Conservation (phyloP, 768 basidiomycete species). For the Melanogaster broomeanus region DNA sequence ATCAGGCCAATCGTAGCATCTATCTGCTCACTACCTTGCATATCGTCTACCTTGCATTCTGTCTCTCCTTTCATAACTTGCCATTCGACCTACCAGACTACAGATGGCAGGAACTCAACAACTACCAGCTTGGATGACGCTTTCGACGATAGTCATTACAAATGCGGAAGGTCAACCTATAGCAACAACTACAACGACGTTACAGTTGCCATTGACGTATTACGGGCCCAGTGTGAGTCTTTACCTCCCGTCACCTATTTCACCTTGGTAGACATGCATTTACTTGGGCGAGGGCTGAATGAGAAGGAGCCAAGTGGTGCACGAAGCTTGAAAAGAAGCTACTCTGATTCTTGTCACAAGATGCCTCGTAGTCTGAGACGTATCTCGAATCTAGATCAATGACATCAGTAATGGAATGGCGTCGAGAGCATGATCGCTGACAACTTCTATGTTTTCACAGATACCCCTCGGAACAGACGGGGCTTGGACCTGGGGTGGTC, state of each 20-base stretch:
- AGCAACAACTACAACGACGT: conserved; percentile 57
- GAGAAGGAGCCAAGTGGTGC: not conserved
- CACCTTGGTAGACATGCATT: not conserved
- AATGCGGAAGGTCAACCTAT: conserved; percentile 53
- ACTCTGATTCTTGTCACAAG: not conserved
- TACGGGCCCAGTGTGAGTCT: conserved; percentile 78
- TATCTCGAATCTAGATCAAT: not conserved
- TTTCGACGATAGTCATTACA: conserved; percentile 51
- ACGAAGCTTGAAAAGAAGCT: not conserved
- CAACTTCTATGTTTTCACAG: conserved; percentile 35
- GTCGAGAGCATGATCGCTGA: conserved; percentile 14
- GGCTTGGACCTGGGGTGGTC: conserved; percentile 74
- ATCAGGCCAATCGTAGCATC: not conserved
- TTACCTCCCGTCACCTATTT: not conserved
- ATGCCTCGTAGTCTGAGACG: not conserved
- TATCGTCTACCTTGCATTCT: conserved; percentile 3
- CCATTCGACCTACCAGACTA: not conserved
- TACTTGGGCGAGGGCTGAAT: not conserved
- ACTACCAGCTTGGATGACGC: conserved; percentile 74
- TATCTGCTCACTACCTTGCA: conserved; percentile 5
- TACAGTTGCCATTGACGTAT: conserved; percentile 76
- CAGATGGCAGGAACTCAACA: conserved; percentile 52
- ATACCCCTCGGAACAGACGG: conserved; percentile 68
- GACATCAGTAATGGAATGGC: conserved; percentile 5
- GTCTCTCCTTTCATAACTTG: conserved; percentile 7